A percentile compares a stretch with the other conserved stretches of the same genome.
Conservation (phyloP, 2,329 filamentous ascomycete species). For the Clonostachys byssicola region DNA sequence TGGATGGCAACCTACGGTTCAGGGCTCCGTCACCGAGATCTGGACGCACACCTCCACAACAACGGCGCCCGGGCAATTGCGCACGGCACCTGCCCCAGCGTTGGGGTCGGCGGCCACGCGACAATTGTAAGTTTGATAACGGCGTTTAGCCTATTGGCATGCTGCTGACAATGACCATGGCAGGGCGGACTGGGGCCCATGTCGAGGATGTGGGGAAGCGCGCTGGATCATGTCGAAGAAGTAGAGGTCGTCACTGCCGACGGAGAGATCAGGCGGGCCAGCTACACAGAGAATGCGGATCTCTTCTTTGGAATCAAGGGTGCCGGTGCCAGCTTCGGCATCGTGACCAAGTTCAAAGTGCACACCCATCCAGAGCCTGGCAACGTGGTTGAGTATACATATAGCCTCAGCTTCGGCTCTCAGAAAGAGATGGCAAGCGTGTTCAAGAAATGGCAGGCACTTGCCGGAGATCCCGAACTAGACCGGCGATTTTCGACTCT, state of each 20-base stretch:
- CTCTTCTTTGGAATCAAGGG: slow-evolving; percentile 55
- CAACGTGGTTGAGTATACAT: slow-evolving; percentile 55
- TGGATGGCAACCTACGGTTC: slow-evolving; percentile 52
- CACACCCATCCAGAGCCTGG: slow-evolving; percentile 51
- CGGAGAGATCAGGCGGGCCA: slow-evolving; percentile 44
- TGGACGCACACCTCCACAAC: slow-evolving; percentile 43
- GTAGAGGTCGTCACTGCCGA: slow-evolving; percentile 53
- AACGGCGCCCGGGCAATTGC: slow-evolving; percentile 52
- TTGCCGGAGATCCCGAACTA: slow-evolving; percentile 48
- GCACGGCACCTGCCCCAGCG: slow-evolving; percentile 55
- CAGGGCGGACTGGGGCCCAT: slow-evolving; percentile 55
- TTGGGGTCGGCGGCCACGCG: slow-evolving; percentile 55
- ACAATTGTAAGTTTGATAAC: slow-evolving; percentile 39
- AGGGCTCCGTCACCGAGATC: slow-evolving; percentile 45
- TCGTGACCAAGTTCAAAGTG: slow-evolving; percentile 53
- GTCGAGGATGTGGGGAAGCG: slow-evolving; percentile 55
- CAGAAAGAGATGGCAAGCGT: slow-evolving; percentile 40
- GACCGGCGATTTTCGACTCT: slow-evolving; percentile 55
- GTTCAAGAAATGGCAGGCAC: slow-evolving; percentile 54
- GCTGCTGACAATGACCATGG: background rate
- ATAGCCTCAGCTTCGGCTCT: slow-evolving; percentile 43
- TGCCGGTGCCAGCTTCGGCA: slow-evolving; percentile 50
- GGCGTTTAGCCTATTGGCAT: too few relatives aligned
- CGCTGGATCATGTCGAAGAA: slow-evolving; percentile 50
- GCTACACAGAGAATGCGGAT: slow-evolving; percentile 40